Evolutionary conservation across 2,329 filamentous ascomycete genomes (phyloP), one percentile per base, ranked within the genome.

Genomic region (Colletotrichum karsti): DNA sequence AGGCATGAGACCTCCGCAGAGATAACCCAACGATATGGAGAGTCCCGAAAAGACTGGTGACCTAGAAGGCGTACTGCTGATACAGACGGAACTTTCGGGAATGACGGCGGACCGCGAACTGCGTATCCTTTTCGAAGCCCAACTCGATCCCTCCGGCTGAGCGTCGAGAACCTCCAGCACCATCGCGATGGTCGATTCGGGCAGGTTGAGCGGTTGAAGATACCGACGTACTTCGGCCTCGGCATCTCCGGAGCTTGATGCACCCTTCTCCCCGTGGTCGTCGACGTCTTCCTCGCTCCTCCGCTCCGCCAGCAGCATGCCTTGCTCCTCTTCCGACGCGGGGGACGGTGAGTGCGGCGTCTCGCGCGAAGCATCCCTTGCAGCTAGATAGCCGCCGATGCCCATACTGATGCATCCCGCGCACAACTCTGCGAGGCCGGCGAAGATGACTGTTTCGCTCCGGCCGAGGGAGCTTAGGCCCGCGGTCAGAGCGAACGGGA

Each of bases 361-460:
- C 9, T 69, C 41, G 8, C 70, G 72, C 26, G 75, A 41, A 13
- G 80, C 78, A 41, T 73, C 86, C 73, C 75, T 80, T 60, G 90
- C 89, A 2, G 90, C 88, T 2, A 93, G 80, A 73, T 91, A 93
- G 12, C 90, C 91, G 18, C 91, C 90, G 13, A 93, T 84, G 3
- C 91, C 91, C 91, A 93, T 93, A 50, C 88, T 91, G 67, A 93
- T 92, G 51, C 89, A 88, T 3, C 92, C 91, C 0, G 90, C 90
- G 68, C 91, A 91, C 41, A 93, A 82, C 76, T 93, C 91, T 1
- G 91, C 91, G 28, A 92, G 79, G 0, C 92, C 91, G 3, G 90
- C 91, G 41, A 89, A 88, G 22, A 94, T 87, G 60, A 91, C 88
- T 0, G 89, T 88, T 62, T 87, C 85, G 13, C 88, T 87, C 61